These are phyloP conservation scores for Exophiala alcalophila DNA, from an alignment of 2,329 filamentous ascomycete genomes.

Conservation along the genomic window DNA sequence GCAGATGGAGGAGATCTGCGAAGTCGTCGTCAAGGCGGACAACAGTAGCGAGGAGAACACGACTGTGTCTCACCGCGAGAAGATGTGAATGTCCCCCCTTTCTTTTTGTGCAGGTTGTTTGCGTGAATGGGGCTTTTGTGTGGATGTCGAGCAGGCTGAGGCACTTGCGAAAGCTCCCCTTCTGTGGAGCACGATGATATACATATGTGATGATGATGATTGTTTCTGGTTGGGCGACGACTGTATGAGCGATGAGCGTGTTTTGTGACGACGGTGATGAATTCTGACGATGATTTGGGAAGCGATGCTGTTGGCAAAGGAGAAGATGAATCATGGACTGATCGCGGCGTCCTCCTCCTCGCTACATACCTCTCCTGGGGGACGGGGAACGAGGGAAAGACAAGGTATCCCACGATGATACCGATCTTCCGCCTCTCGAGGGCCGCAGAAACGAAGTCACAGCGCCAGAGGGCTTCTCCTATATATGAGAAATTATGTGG, in stretches of 20 bases:
- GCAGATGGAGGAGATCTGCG: slow-evolving; percentile 12
- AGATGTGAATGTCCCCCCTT: slow-evolving; percentile 10
- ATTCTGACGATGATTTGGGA: neutral
- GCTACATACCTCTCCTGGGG: too few relatives aligned
- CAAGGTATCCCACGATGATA: too few relatives aligned
- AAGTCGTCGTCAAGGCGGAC: slow-evolving; percentile 23
- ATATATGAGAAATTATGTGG: slow-evolving; percentile 6
- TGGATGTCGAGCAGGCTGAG: neutral
- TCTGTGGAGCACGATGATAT: neutral
- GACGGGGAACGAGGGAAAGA: neutral
- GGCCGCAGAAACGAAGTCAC: slow-evolving; percentile 1
- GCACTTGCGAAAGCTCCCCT: neutral
- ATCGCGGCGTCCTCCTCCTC: too few relatives aligned
- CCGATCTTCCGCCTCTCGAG: too few relatives aligned
- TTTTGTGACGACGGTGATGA: neutral
- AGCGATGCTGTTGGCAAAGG: too few relatives aligned
- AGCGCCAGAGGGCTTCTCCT: slow-evolving; percentile 6
- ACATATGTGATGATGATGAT: neutral
- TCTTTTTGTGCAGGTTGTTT: neutral
- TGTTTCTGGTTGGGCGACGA: neutral
- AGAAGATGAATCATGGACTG: too few relatives aligned
- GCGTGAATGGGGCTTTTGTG: neutral
- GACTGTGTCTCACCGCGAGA: slow-evolving; percentile 20
- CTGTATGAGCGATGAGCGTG: slow-evolving; percentile 9
- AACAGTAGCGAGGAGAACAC: slow-evolving; percentile 17